These are phyloP conservation scores for Aureobasidium zeae DNA, from an alignment of 2,329 filamentous ascomycete species.

Conservation along the genomic window DNA sequence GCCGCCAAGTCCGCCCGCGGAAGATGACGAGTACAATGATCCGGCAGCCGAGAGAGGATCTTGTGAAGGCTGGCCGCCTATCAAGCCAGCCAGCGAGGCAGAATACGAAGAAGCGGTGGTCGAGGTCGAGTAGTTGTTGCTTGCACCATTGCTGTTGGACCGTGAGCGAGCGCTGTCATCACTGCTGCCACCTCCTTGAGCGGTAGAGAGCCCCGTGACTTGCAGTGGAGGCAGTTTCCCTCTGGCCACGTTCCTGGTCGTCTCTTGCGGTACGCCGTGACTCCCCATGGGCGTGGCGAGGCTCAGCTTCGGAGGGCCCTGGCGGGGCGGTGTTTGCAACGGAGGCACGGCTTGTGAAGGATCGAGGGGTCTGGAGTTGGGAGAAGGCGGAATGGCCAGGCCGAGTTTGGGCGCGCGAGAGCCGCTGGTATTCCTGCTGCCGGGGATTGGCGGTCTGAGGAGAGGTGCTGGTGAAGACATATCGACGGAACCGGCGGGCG, in stretches of 20 bases:
- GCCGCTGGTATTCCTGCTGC: slow-evolving; percentile 51
- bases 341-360: slow-evolving; percentile 27
- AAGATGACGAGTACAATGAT: slow-evolving; percentile 58
- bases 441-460: slow-evolving; percentile 73
- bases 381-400: slow-evolving; percentile 81
- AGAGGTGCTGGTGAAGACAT: slow-evolving; percentile 73
- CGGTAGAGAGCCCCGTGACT: slow-evolving; percentile 52
- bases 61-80: slow-evolving; percentile 56
- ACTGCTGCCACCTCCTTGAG: slow-evolving; percentile 48
- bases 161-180: slow-evolving; percentile 70
- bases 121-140: slow-evolving; percentile 66
- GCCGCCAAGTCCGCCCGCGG: slow-evolving; percentile 53
- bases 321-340: slow-evolving; percentile 39
- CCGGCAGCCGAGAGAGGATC: slow-evolving; percentile 85
- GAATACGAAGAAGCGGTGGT: slow-evolving; percentile 76
- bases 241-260: slow-evolving; percentile 39
- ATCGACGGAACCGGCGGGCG: slow-evolving; percentile 28
- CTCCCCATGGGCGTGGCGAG: slow-evolving; percentile 84
- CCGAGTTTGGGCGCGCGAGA: slow-evolving; percentile 67
- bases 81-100: slow-evolving; percentile 63
- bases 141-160: slow-evolving; percentile 77
- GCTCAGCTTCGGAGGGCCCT: slow-evolving; percentile 68
- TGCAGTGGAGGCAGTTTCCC: slow-evolving; percentile 47
- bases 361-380: slow-evolving; percentile 65
- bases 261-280: slow-evolving; percentile 60